Evolutionary conservation across 2,329 filamentous ascomycete species (phyloP), one percentile per base, ranked within the genome.

Genomic region (Colletotrichum neosansevieriae): DNA sequence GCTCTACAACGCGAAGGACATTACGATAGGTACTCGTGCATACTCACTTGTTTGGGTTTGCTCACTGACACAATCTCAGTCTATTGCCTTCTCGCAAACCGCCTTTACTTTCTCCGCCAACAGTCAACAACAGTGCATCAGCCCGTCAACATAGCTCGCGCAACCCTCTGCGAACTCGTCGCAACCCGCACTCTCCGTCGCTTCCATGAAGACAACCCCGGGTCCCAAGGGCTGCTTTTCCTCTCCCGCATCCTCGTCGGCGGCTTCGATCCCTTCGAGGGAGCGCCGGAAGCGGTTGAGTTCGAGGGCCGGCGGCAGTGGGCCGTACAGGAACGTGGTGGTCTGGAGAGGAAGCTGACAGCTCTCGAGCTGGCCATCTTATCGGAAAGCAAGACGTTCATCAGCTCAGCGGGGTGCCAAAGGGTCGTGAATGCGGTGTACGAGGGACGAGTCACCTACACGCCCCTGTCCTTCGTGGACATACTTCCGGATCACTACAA

Each of bases 401-500:
- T 93, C 49, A 86, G 85, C 73, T 88, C 89, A 19, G 86, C 88
- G 0, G 89, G 89, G 0, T 92, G 89, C 69, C 89, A 92, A 74
- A 89, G 89, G 70, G 88, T 92, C 21, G 89, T 93, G 12, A 88
- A 91, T 69, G 90, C 90, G 7, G 90, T 93, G 3, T 92, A 92
- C 71, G 83, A 86, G 17, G 91, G 91, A 2, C 82, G 88, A 17
- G 85, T 93, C 42, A 88, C 91, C 21, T 93, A 93, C 72, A 92
- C 91, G 1, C 90, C 91, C 0, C 87, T 88, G 0, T 86, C 88
- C 0, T 92, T 92, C 72, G 86, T 93, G 73, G 91, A 93, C 74
- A 92, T 93, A 61, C 82, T 93, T 2, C 91, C 91, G 0, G 91
- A 93, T 74, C 88, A 91, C 73, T 92, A 92, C 80, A 91, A 92